These are phyloP conservation scores for Raphanus hybrid DNA, from an alignment of 441 rosid genomes.

Conservation along the genomic window DNA sequence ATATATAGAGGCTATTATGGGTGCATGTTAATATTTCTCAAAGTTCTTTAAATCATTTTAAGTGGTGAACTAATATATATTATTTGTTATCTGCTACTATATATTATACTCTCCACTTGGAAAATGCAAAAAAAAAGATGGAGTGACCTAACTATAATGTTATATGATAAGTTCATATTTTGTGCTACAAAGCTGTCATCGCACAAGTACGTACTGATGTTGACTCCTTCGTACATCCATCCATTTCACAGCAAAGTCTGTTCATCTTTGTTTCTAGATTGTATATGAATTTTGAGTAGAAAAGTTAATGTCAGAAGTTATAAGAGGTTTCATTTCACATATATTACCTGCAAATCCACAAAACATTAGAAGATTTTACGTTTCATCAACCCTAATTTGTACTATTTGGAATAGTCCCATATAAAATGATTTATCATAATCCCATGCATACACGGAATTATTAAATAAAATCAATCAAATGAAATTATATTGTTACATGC, in stretches of 20 bases:
- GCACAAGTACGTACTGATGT: constrained; percentile 43
- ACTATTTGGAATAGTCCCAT: background rate
- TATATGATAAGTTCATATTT: constrained; percentile 18
- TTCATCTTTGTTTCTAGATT: background rate
- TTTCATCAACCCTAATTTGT: background rate
- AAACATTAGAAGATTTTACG: background rate
- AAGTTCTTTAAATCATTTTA: constrained; percentile 25
- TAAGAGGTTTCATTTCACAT: background rate
- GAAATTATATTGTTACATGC: constrained; percentile 15
- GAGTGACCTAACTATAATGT: constrained; percentile 30
- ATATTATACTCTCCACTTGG: constrained; percentile 30
- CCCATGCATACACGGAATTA: constrained; percentile 1
- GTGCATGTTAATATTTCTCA: background rate
- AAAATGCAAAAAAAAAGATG: constrained; percentile 17
- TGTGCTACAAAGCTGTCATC: constrained; percentile 38
- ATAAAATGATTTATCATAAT: background rate
- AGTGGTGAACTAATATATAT: constrained; percentile 22
- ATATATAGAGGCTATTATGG: constrained; percentile 32
- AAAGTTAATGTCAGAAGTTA: constrained; percentile 3
- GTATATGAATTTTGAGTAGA: background rate
- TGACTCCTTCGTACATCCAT: constrained; percentile 33
- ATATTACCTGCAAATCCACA: background rate
- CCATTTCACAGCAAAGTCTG: constrained; percentile 22
- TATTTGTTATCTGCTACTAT: constrained; percentile 16
- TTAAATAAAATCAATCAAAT: background rate